Evolutionary conservation across 2,329 filamentous ascomycete species (phyloP).

Genomic region (Tolypocladium tropicale): DNA sequence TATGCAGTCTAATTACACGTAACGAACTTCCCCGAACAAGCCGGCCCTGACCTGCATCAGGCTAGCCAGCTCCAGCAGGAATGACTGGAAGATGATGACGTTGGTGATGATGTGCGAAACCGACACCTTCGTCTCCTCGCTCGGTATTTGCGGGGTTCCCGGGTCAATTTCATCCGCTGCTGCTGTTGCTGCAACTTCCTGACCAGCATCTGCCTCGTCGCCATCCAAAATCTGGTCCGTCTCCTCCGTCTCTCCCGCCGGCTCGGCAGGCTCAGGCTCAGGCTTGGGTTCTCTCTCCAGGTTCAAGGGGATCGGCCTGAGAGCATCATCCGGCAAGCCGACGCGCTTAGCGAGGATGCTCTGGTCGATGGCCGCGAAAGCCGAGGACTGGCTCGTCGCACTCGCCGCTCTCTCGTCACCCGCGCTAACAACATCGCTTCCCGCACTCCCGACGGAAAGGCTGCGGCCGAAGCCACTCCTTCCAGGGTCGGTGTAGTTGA

Average conservation of each 20-base stretch:
- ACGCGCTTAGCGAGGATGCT: constrained; percentile 47
- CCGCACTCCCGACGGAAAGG: constrained; percentile 28
- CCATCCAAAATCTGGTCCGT: constrained; percentile 7
- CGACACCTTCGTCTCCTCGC: constrained; percentile 39
- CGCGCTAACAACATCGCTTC: constrained; percentile 13
- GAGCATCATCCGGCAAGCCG: constrained; percentile 30
- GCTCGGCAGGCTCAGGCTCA: constrained; percentile 9
- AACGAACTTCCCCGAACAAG: constrained; percentile 67
- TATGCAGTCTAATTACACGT: constrained; percentile 22
- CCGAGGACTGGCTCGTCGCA: constrained; percentile 42
- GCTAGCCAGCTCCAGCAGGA: constrained; percentile 66
- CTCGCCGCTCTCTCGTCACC: constrained; percentile 21
- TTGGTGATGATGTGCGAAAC: constrained; percentile 75
- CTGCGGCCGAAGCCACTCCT: constrained; percentile 22
- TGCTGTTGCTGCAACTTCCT: neutral
- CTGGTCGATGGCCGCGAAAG: constrained; percentile 55
- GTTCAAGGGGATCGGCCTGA: constrained; percentile 36
- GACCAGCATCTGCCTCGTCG: constrained; percentile 10
- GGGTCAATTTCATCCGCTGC: constrained; percentile 5
- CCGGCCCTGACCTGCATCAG: constrained; percentile 65
- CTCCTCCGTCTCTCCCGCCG: constrained; percentile 8
- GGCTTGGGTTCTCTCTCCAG: constrained; percentile 15
- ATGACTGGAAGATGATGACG: constrained; percentile 68
- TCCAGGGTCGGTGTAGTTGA: constrained; percentile 24
- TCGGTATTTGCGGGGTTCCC: neutral